Evolutionary conservation across 805 yeast species (phyloP).

Genomic region (Wickerhamiella musiphila): DNA sequence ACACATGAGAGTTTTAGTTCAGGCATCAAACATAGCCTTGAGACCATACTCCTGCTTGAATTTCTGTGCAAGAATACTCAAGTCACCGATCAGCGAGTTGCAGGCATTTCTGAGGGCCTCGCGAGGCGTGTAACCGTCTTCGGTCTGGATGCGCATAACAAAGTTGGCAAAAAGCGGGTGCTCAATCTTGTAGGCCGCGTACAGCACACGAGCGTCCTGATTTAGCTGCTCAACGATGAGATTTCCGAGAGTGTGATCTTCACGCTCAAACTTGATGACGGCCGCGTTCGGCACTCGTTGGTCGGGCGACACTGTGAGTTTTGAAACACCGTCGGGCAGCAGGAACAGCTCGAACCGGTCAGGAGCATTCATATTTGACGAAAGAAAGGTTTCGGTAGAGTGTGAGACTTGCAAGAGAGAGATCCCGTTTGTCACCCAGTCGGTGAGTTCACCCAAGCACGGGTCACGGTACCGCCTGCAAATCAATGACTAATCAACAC

Average conservation of each 20-base stretch:
- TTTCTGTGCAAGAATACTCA: constrained; percentile 54
- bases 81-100: constrained; percentile 59
- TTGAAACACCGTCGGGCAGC: constrained; percentile 93
- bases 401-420: no score
- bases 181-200: constrained; percentile 95
- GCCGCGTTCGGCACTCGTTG: constrained; percentile 92
- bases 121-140: constrained; percentile 83
- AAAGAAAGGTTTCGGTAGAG: no score
- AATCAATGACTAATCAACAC: no score
- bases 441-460: no score
- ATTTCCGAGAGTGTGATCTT: constrained; percentile 93
- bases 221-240: constrained; percentile 71
- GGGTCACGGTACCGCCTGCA: no score
- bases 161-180: constrained; percentile 96
- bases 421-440: no score
- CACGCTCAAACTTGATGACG: constrained; percentile 82
- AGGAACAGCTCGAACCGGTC: constrained; percentile 94
- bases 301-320: constrained; percentile 83
- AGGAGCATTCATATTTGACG: constrained; percentile 75
- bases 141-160: constrained; percentile 86
- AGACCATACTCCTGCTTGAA: constrained; percentile 89
- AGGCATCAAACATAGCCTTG: constrained; percentile 41
- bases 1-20: no score
- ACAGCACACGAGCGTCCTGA: constrained; percentile 74
- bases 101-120: constrained; percentile 87